A percentile compares a stretch with the other conserved stretches of the same genome.
Evolutionary conservation across 2,329 filamentous ascomycete species (phyloP).

Genomic region (Monosporascus sp.): DNA sequence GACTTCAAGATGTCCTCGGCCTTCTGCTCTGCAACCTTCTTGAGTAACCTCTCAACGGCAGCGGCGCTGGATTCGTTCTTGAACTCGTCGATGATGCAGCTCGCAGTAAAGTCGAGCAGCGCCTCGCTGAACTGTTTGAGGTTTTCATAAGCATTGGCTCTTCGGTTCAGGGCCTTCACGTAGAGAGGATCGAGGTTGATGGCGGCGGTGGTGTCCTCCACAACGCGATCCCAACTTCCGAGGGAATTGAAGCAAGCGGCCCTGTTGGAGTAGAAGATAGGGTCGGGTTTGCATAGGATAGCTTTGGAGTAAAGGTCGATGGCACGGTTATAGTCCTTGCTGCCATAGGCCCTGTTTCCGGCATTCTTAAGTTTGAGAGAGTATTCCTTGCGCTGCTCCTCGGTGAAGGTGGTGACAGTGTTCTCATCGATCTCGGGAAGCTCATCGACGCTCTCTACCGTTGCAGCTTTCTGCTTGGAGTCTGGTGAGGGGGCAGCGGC

Average conservation of each 20-base stretch:
- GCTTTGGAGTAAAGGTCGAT: constrained; percentile 95
- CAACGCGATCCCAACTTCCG: constrained; percentile 89
- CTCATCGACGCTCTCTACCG: constrained; percentile 57
- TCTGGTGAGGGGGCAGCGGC: constrained; percentile 25
- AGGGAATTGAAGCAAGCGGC: constrained; percentile 96
- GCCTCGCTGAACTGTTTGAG: constrained; percentile 87
- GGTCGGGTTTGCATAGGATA: constrained; percentile 93
- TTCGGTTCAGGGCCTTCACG: constrained; percentile 93
- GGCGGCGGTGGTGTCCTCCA: constrained; percentile 93
- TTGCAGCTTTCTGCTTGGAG: constrained; percentile 43
- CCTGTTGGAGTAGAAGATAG: constrained; percentile 98
- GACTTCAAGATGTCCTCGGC: constrained; percentile 79
- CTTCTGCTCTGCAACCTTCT: constrained; percentile 95
- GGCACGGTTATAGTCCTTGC: constrained; percentile 87
- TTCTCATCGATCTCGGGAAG: constrained; percentile 62
- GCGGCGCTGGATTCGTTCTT: constrained; percentile 84
- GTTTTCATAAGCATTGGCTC: constrained; percentile 95
- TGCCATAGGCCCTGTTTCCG: constrained; percentile 93
- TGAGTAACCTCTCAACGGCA: constrained; percentile 86
- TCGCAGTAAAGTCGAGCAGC: constrained; percentile 94
- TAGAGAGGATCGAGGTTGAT: constrained; percentile 92
- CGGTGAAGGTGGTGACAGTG: constrained; percentile 45
- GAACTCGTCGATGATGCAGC: constrained; percentile 98
- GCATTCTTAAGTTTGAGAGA: constrained; percentile 89
- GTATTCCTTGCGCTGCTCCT: constrained; percentile 75